Evolutionary conservation across 176 grass and related monocot genomes (phyloP).

Genomic region (Ampelocalamus luodianensis): DNA sequence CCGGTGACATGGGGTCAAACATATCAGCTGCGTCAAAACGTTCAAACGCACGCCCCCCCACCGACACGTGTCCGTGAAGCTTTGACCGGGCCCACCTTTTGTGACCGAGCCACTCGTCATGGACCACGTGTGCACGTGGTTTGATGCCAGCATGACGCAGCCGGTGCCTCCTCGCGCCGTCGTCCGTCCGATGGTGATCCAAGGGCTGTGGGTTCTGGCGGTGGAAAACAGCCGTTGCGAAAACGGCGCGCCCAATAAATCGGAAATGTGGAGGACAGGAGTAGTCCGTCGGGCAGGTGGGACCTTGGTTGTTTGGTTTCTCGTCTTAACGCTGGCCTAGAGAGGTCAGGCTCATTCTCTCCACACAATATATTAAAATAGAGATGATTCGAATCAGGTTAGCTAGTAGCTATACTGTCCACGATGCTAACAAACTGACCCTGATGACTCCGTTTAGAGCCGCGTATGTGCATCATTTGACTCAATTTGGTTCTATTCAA

Average conservation of each 20-base stretch:
- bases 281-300: not conserved
- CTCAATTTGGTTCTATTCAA: no score
- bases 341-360: no score
- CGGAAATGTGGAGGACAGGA: not conserved
- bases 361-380: no score
- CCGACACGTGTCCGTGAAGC: conserved; percentile 50
- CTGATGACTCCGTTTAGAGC: no score
- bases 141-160: conserved; percentile 40
- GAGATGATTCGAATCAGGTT: no score
- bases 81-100: conserved; percentile 45
- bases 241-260: not conserved
- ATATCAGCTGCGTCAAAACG: conserved; percentile 43
- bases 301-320: not conserved
- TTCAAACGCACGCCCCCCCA: not conserved
- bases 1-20: conserved; percentile 45
- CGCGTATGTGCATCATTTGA: no score
- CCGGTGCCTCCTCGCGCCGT: not conserved
- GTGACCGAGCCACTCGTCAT: not conserved
- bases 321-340: no score
- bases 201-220: not conserved
- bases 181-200: conserved; percentile 25
- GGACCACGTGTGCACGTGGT: not conserved
- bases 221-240: not conserved
- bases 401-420: no score
- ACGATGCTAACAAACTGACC: no score